These are phyloP conservation scores for Cyberlindnera meyerae DNA, from an alignment of 805 yeast species.

Conservation along the genomic window DNA sequence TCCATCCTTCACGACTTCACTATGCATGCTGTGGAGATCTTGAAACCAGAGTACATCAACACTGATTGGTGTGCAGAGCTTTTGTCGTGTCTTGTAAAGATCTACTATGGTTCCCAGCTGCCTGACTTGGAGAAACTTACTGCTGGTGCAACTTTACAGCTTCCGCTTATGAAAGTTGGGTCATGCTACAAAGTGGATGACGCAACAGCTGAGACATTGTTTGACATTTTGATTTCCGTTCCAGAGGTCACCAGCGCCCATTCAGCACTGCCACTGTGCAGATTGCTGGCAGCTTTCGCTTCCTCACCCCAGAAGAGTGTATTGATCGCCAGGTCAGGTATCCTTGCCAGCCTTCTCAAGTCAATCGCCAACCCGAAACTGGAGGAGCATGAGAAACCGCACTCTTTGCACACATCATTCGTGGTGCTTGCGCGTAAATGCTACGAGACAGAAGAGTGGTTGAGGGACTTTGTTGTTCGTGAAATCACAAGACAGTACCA, in stretches of 20 bases:
- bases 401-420: constrained; percentile 42
- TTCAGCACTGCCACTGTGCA: constrained; percentile 49
- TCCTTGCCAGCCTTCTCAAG: constrained; percentile 43
- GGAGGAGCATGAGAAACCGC: constrained; percentile 33
- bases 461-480: constrained; percentile 43
- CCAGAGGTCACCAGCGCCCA: constrained; percentile 37
- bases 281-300: constrained; percentile 51
- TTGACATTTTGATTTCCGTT: constrained; percentile 39
- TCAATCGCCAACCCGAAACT: constrained; percentile 31
- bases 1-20: constrained; percentile 33
- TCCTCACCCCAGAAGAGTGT: constrained; percentile 36
- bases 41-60: constrained; percentile 36
- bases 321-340: constrained; percentile 40
- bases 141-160: constrained; percentile 13
- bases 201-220: constrained; percentile 30
- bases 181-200: constrained; percentile 24
- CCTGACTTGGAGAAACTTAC: constrained; percentile 40
- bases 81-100: constrained; percentile 48
- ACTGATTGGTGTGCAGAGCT: constrained; percentile 57
- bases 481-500: constrained; percentile 46
- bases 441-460: constrained; percentile 53
- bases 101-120: constrained; percentile 45
- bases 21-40: constrained; percentile 30
- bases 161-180: constrained; percentile 12
- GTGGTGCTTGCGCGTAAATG: constrained; percentile 60